Conservation (phyloP, 257 asterid species). For the Galeopsis tetrahit region DNA sequence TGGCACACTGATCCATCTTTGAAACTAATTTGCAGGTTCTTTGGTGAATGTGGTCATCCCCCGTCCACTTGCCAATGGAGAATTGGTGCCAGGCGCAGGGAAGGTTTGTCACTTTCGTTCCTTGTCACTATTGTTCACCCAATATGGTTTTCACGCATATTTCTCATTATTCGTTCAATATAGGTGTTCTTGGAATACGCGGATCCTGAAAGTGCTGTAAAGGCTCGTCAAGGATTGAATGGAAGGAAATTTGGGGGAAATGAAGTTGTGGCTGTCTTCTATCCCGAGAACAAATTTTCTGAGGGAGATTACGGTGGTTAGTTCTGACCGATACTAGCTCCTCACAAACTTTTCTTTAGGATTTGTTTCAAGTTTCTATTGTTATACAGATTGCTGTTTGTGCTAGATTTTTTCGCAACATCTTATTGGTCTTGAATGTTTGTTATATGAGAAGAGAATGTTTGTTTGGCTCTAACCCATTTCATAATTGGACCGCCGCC, state of each 20-base stretch:
- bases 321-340: neutral
- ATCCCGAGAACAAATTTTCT: slow-evolving; percentile 76
- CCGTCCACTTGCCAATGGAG: slow-evolving; percentile 76
- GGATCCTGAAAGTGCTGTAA: slow-evolving; percentile 74
- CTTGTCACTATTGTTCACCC: too few species aligned
- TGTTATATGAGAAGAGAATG: neutral
- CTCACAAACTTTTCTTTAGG: neutral
- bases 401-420: neutral
- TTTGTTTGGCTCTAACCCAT: too few species aligned
- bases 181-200: slow-evolving; percentile 85
- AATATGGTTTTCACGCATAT: slow-evolving; percentile 1
- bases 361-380: neutral
- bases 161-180: slow-evolving; percentile 7
- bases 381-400: neutral
- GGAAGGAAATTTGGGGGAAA: slow-evolving; percentile 95
- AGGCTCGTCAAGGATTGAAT: slow-evolving; percentile 77
- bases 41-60: slow-evolving; percentile 83
- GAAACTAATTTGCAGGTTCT: slow-evolving; percentile 56
- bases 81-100: slow-evolving; percentile 82
- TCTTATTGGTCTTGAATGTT: neutral
- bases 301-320: slow-evolving; percentile 81
- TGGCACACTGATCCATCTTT: slow-evolving; percentile 13
- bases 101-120: slow-evolving; percentile 56
- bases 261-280: slow-evolving; percentile 79
- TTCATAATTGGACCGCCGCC: too few species aligned